Percentiles rank a stretch among this genome's conserved stretches.
These are phyloP conservation scores for Nicotiana benthamiana DNA, from an alignment of 257 asterid genomes.

Conservation along the genomic window DNA sequence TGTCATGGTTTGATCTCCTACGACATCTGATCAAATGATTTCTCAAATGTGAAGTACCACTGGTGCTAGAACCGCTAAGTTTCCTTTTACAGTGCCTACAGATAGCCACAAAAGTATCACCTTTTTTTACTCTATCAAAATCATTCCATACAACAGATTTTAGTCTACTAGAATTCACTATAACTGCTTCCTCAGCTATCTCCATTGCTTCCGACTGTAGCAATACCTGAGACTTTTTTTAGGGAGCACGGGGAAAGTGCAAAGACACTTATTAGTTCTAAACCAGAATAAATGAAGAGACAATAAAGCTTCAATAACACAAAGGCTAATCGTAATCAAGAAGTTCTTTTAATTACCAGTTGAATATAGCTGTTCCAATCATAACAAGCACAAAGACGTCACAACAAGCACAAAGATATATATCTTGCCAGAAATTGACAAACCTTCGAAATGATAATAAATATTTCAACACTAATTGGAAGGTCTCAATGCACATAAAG, in stretches of 20 bases:
- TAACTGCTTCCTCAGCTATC: constrained; percentile 56
- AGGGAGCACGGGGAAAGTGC: neutral
- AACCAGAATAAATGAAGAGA: neutral
- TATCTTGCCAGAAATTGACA: neutral
- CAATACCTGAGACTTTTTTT: neutral
- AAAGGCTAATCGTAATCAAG: neutral
- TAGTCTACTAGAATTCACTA: constrained; percentile 72
- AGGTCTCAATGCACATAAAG: neutral
- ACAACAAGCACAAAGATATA: neutral
- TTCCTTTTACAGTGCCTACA: constrained; percentile 84
- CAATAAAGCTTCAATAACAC: neutral
- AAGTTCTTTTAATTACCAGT: neutral
- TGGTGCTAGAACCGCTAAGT: constrained; percentile 91
- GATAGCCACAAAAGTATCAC: constrained; percentile 69
- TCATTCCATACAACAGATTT: constrained; percentile 94
- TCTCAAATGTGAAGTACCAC: constrained; percentile 92
- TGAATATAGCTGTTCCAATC: neutral
- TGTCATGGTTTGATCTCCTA: constrained; percentile 59
- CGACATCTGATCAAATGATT: constrained; percentile 89
- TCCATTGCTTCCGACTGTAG: constrained; percentile 43
- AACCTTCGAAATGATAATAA: neutral
- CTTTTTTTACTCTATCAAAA: constrained; percentile 83
- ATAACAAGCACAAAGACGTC: neutral
- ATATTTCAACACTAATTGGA: neutral
- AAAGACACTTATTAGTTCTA: neutral